phyloP scores from a whole-genome alignment of 192 early-diverging fungal species.

The Funneliformis mosseae region DNA sequence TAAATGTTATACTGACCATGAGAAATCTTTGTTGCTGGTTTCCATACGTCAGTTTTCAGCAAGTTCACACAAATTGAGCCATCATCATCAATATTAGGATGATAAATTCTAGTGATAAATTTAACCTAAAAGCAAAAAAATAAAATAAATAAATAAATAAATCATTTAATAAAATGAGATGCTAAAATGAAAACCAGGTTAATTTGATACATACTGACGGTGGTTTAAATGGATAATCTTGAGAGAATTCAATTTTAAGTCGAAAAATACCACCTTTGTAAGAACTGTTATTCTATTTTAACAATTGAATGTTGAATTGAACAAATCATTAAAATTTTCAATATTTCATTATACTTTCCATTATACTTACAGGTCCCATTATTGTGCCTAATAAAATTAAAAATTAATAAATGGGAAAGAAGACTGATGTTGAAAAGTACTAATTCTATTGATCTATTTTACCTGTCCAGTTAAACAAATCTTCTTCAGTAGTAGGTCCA shows the following conservation, averaged over 20 bases:
- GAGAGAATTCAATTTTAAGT: conserved; percentile 67
- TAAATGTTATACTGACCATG: conserved; percentile 49
- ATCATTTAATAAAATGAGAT: background rate
- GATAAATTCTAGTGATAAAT: conserved; percentile 79
- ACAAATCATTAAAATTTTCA: background rate
- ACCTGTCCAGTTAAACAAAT: conserved; percentile 72
- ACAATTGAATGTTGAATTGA: conserved; percentile 10
- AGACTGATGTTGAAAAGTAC: background rate
- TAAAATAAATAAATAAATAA: background rate
- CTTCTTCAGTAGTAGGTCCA: conserved; percentile 56
- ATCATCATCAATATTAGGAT: conserved; percentile 81
- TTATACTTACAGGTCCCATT: conserved; percentile 57
- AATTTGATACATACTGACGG: conserved; percentile 56
- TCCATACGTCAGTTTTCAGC: conserved; percentile 83
- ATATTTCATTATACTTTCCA: background rate
- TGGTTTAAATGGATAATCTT: conserved; percentile 84
- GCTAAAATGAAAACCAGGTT: background rate
- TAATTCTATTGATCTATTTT: conserved; percentile 4
- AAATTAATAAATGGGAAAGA: background rate
- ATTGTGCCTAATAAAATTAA: conserved; percentile 44
- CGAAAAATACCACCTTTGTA: conserved; percentile 76
- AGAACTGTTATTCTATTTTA: conserved; percentile 52
- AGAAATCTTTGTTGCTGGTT: conserved; percentile 72
- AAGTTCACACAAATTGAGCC: conserved; percentile 77
- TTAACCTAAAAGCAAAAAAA: conserved; percentile 10